phyloP scores from a whole-genome alignment of 1,284 basidiomycete genomes.

The Sphaerobolus stellatus region DNA sequence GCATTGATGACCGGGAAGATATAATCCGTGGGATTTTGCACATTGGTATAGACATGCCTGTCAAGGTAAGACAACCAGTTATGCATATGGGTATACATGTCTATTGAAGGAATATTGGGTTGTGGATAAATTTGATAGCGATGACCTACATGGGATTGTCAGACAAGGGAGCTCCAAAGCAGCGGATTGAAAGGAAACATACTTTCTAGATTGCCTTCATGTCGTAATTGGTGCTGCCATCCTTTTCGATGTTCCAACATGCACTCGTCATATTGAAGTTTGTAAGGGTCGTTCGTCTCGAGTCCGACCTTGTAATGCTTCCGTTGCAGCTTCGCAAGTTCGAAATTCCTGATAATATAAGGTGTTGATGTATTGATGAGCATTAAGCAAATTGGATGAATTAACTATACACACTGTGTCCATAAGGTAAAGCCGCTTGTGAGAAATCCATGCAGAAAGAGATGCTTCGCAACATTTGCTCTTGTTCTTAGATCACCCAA shows the following conservation, averaged over 20 bases:
- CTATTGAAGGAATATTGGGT: constrained; percentile 24
- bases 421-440: constrained; percentile 3
- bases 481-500: too few species aligned
- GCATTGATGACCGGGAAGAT: constrained; percentile 34
- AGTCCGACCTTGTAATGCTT: constrained; percentile 18
- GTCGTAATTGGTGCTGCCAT: background rate
- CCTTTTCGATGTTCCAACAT: background rate
- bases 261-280: background rate
- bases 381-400: too few species aligned
- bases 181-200: too few species aligned
- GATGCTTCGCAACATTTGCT: constrained; percentile 5
- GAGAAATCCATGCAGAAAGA: background rate
- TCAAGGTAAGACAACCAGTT: constrained; percentile 28
- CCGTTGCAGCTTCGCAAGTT: constrained; percentile 21
- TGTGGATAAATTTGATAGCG: constrained; percentile 30
- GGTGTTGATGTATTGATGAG: too few species aligned
- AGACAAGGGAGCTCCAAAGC: too few species aligned
- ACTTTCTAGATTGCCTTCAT: too few species aligned
- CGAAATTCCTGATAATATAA: constrained; percentile 24
- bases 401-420: background rate
- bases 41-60: too few species aligned
- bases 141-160: too few species aligned
- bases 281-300: background rate
- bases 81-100: constrained; percentile 26
- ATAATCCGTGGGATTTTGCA: constrained; percentile 27